Base-by-base conservation (phyloP, 2,329 filamentous ascomycete genomes). In the Aspergillus sp. region DNA sequence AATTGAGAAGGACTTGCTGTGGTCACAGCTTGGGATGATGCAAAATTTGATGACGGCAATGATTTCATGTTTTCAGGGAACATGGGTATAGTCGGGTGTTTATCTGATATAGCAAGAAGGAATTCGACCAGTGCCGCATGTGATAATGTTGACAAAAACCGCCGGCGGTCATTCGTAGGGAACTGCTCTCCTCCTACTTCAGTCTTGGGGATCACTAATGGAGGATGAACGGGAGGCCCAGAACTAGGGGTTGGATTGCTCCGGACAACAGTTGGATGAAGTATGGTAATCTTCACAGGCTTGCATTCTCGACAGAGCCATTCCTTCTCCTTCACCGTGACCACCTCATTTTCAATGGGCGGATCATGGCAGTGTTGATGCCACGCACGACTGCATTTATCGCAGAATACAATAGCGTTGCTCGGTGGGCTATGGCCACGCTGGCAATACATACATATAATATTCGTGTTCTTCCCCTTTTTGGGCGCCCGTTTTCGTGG, bases 341-440 rank as follows among this genome's bases (percentile, higher is more conserved):
- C 83, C 19, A 89, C 84, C 17, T 87, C 84, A 60, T 88, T 84
- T n/a, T 83, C 81, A 59, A 96, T 90, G 8, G 83, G 82, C 1
- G 90, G 90, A 58, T 90, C 83, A 71, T 96, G 90, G 68, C 91
- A 96, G 66, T 86, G 85, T 71, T 92, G 90, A 73, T 96, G 91
- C 84, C 91, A 96, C 43, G 87, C 85, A 31, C 82, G 80, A 70
- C 91, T 90, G 77, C 91, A 96, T 15, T 86, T 86, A 73, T 93
- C 90, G 76, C 91, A 96, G 73, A 93, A 91, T 3, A 95, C 90
- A 70, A 96, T 93, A 75, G 87, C 84, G 75, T 95, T 95, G 64
- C 79, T 85, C n/a, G 79, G 72, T 3, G 89, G 87, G 67, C 88
- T 90, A 63, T 89, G 84, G 9, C 89, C 86, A 63, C 90, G 81